A percentile compares a stretch with the other conserved stretches of the same genome.
Conservation (phyloP, 768 basidiomycete genomes). For the Boletus bicolor region DNA sequence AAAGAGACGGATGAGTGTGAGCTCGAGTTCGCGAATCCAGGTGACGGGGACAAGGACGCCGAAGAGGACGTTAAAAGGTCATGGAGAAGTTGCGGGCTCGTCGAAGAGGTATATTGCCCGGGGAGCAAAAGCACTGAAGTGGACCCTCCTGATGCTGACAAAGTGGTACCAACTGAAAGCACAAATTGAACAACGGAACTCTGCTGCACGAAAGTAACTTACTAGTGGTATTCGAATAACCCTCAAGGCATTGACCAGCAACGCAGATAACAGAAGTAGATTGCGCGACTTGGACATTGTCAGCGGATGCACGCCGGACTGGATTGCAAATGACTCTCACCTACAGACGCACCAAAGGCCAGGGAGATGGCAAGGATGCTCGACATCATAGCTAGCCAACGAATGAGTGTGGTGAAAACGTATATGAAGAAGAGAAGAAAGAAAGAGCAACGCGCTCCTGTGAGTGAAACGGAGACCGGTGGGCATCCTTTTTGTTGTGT, state of each 20-base stretch:
- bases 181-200: slow-evolving; percentile 12
- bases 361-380: slow-evolving; percentile 36
- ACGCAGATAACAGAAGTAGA: slow-evolving; percentile 68
- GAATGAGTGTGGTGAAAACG: slow-evolving; percentile 24
- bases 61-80: slow-evolving; percentile 62
- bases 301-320: neutral
- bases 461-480: slow-evolving; percentile 1
- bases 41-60: slow-evolving; percentile 52
- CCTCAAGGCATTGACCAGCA: slow-evolving; percentile 87
- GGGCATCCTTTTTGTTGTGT: slow-evolving; percentile 30
- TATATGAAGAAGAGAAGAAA: slow-evolving; percentile 8
- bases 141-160: slow-evolving; percentile 54
- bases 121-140: slow-evolving; percentile 65
- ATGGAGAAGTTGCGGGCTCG: slow-evolving; percentile 71
- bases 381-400: slow-evolving; percentile 38
- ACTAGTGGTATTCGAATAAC: slow-evolving; percentile 68
- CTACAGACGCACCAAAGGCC: slow-evolving; percentile 37
- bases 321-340: slow-evolving; percentile 25
- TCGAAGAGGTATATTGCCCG: slow-evolving; percentile 69
- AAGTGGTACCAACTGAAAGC: slow-evolving; percentile 61
- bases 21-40: slow-evolving; percentile 62
- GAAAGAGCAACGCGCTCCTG: slow-evolving; percentile 25
- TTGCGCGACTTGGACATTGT: slow-evolving; percentile 46
- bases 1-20: slow-evolving; percentile 45
- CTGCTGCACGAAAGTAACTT: slow-evolving; percentile 33